These are phyloP conservation scores for Microstegium vimineum DNA, from an alignment of 176 grass and related monocot species.

Conservation along the genomic window DNA sequence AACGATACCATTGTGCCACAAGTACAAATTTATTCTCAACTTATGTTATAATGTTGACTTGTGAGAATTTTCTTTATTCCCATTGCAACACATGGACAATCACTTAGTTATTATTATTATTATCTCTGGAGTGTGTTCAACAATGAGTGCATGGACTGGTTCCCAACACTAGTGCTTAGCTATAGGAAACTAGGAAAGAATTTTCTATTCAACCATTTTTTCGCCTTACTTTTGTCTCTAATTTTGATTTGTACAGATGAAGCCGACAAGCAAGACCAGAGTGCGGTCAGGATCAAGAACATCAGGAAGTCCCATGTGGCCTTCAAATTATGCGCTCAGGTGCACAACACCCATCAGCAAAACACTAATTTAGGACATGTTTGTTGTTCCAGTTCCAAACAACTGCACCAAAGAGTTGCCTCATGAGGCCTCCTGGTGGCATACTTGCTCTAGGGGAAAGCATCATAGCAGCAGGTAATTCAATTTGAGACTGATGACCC, in stretches of 20 bases:
- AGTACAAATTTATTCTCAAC: too few relatives aligned
- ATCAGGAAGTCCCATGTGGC: conserved; percentile 93
- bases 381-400: conserved; percentile 84
- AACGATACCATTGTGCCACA: too few relatives aligned
- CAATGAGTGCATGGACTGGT: too few relatives aligned
- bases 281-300: conserved; percentile 95
- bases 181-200: not conserved
- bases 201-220: not conserved
- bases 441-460: conserved; percentile 87
- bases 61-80: too few relatives aligned
- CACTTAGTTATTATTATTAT: too few relatives aligned
- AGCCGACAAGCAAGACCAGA: conserved; percentile 83
- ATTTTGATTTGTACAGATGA: conserved; percentile 60
- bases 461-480: conserved; percentile 89
- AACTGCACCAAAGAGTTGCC: conserved; percentile 95
- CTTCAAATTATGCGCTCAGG: conserved; percentile 45
- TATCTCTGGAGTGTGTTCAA: too few relatives aligned
- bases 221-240: not conserved
- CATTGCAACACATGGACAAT: too few relatives aligned
- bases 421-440: conserved; percentile 91
- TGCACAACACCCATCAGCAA: not conserved
- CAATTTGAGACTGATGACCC: not conserved
- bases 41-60: too few relatives aligned
- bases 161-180: too few relatives aligned
- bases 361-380: not conserved